Evolutionary conservation across 352 stramenopile species (phyloP).

Genomic region (Pythium inflatum): DNA sequence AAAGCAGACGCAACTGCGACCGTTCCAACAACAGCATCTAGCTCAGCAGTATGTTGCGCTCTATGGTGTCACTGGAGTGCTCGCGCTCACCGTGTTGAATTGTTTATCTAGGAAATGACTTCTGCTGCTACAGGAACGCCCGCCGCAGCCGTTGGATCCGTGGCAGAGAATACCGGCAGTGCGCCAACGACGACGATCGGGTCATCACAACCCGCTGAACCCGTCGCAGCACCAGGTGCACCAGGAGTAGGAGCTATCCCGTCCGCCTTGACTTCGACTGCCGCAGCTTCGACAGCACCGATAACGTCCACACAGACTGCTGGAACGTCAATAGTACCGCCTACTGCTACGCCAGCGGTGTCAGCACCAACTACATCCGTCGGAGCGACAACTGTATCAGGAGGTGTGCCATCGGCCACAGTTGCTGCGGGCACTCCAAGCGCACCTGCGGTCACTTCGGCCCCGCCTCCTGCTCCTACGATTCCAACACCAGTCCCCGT

Average conservation of each 20-base stretch:
- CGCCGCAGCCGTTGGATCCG: constrained; percentile 9
- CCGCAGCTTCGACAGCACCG: neutral
- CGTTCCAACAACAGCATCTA: constrained; percentile 10
- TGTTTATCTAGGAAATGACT: constrained; percentile 23
- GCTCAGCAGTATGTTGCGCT: constrained; percentile 1
- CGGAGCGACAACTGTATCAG: neutral
- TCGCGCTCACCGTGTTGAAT: neutral
- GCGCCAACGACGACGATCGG: constrained; percentile 18
- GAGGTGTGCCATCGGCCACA: neutral
- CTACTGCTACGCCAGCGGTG: neutral
- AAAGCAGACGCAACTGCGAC: constrained; percentile 31
- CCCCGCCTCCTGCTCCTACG: neutral
- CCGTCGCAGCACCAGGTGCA: neutral
- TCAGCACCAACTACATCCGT: neutral
- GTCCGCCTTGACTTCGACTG: neutral
- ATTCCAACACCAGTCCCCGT: neutral
- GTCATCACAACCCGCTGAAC: constrained; percentile 27
- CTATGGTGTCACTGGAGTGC: neutral
- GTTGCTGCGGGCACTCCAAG: neutral
- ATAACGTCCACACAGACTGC: neutral
- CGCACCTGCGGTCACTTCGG: neutral
- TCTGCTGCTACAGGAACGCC: constrained; percentile 23
- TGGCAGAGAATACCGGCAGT: constrained; percentile 12
- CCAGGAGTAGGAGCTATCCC: too few relatives aligned
- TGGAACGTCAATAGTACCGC: neutral